Percentiles rank a stretch among this genome's conserved stretches.
Evolutionary conservation across 208 protist genomes (phyloP).

Genomic region (Naegleria gruberi): DNA sequence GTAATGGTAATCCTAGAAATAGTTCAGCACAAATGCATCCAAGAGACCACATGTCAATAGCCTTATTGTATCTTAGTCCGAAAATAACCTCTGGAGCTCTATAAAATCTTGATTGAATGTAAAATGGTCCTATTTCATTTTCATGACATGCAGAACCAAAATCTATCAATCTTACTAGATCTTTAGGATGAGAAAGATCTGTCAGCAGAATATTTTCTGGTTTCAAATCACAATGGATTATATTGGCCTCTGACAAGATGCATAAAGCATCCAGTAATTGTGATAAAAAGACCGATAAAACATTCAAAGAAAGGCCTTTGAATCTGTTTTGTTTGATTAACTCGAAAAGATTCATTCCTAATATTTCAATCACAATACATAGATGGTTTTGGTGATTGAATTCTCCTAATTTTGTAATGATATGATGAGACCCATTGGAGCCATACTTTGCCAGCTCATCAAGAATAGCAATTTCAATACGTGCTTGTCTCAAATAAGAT

Average conservation of each 20-base stretch:
- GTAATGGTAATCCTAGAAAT: constrained; percentile 51
- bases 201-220: constrained; percentile 33
- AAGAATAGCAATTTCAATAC: constrained; percentile 41
- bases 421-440: neutral
- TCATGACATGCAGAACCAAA: constrained; percentile 26
- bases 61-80: constrained; percentile 30
- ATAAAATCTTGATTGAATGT: constrained; percentile 59
- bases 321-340: constrained; percentile 49
- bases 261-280: constrained; percentile 14
- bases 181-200: neutral
- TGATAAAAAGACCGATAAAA: constrained; percentile 6
- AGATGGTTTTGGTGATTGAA: constrained; percentile 56
- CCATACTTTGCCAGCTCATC: constrained; percentile 29
- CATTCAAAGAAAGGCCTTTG: constrained; percentile 12
- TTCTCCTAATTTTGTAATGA: constrained; percentile 29
- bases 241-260: neutral
- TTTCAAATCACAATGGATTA: constrained; percentile 36
- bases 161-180: constrained; percentile 24
- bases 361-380: constrained; percentile 51
- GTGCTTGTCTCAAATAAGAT: constrained; percentile 63
- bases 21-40: constrained; percentile 56
- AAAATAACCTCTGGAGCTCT: constrained; percentile 53
- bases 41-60: constrained; percentile 53
- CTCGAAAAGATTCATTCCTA: constrained; percentile 54
- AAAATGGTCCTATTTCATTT: constrained; percentile 27